phyloP scores from a whole-genome alignment of 352 stramenopile genomes.

The Phytophthora europaea region DNA sequence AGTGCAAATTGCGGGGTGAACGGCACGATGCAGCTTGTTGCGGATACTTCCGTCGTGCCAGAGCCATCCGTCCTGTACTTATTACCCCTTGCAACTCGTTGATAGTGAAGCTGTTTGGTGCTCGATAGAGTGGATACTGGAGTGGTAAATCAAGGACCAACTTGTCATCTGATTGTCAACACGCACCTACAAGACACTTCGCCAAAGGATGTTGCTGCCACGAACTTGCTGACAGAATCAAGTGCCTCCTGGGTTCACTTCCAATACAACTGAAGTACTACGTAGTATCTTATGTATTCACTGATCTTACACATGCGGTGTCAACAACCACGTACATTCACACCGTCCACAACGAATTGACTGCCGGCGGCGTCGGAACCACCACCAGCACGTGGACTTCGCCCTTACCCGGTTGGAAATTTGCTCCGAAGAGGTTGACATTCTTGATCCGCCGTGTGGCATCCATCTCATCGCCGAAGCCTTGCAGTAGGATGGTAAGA shows the following conservation, averaged over 20 bases:
- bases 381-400: neutral
- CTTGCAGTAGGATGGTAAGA: too few relatives aligned
- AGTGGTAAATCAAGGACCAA: neutral
- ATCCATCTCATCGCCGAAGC: neutral
- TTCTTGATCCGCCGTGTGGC: too few relatives aligned
- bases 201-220: neutral
- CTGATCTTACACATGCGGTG: conserved; percentile 3
- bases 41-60: neutral
- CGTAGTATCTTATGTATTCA: neutral
- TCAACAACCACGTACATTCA: too few relatives aligned
- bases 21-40: neutral
- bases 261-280: too few relatives aligned
- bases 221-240: neutral
- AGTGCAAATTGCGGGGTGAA: conserved; percentile 22
- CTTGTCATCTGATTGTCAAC: neutral
- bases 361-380: too few relatives aligned
- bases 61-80: conserved; percentile 15
- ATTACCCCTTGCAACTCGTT: conserved; percentile 11
- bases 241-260: too few relatives aligned
- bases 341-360: too few relatives aligned
- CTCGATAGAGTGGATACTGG: neutral
- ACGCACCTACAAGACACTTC: neutral
- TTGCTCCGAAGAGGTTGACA: neutral
- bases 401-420: neutral
- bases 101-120: conserved; percentile 1